A percentile compares a stretch with the other conserved stretches of the same genome.
These are phyloP conservation scores for Monilinia aucupariae DNA, from an alignment of 2,329 filamentous ascomycete species.

Conservation along the genomic window DNA sequence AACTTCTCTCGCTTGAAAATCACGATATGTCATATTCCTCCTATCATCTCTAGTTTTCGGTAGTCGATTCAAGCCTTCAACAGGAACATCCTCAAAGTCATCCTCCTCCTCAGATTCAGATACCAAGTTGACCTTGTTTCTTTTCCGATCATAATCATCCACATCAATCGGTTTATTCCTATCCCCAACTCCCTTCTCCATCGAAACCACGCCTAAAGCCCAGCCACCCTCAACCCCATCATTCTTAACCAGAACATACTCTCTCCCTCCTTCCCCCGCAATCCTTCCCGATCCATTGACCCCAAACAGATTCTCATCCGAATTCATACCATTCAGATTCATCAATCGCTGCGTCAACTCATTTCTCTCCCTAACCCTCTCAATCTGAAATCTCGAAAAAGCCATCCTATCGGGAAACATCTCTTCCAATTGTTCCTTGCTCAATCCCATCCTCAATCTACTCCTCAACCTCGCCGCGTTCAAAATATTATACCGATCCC, in stretches of 20 bases:
- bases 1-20: slow-evolving; percentile 30
- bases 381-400: slow-evolving; percentile 94
- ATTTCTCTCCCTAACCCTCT: slow-evolving; percentile 86
- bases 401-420: slow-evolving; percentile 99
- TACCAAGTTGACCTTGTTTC: slow-evolving; percentile 48
- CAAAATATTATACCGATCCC: slow-evolving; percentile 93
- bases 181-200: slow-evolving; percentile 71
- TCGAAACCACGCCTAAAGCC: slow-evolving; percentile 89
- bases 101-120: slow-evolving; percentile 60
- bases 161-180: slow-evolving; percentile 89
- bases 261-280: slow-evolving; percentile 79
- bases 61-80: slow-evolving; percentile 36
- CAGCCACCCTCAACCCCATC: slow-evolving; percentile 92
- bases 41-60: slow-evolving; percentile 27
- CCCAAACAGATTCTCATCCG: slow-evolving; percentile 63
- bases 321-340: slow-evolving; percentile 87
- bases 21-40: slow-evolving; percentile 27
- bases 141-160: slow-evolving; percentile 59
- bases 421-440: slow-evolving; percentile 87
- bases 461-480: slow-evolving; percentile 88
- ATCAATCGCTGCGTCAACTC: slow-evolving; percentile 91
- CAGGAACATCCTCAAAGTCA: slow-evolving; percentile 37
- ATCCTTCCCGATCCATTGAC: slow-evolving; percentile 55
- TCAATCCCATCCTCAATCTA: slow-evolving; percentile 88
- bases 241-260: slow-evolving; percentile 95